These are phyloP conservation scores for Clitoria ternatea DNA, from an alignment of 306 rosid species.

Conservation along the genomic window DNA sequence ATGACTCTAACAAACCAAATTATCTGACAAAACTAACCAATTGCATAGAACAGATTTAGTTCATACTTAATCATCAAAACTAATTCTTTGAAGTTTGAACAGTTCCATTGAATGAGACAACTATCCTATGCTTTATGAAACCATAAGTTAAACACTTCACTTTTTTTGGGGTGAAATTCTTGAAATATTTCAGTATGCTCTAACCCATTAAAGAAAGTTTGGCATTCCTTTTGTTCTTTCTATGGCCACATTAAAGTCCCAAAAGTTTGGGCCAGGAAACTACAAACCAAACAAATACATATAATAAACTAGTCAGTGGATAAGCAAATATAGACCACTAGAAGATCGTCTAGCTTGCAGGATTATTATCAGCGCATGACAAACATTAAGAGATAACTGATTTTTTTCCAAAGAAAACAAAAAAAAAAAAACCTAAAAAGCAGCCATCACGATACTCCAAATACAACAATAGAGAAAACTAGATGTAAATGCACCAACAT, in stretches of 20 bases:
- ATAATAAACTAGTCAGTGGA: not conserved
- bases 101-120: not conserved
- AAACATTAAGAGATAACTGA: no score
- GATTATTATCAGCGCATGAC: not conserved
- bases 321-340: not conserved
- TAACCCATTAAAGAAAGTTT: not conserved
- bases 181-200: not conserved
- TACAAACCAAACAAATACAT: conserved; percentile 7
- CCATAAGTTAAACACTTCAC: not conserved
- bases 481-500: not conserved
- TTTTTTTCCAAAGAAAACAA: no score
- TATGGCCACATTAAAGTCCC: not conserved
- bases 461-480: not conserved
- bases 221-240: not conserved
- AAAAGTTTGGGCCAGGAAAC: not conserved
- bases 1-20: not conserved
- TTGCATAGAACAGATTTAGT: not conserved
- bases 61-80: not conserved
- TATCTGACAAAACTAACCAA: not conserved
- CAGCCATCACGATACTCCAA: not conserved
- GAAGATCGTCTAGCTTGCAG: not conserved
- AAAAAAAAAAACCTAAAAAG: no score
- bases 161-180: no score
- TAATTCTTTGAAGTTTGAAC: not conserved
- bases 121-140: not conserved